Evolutionary conservation across 2,329 filamentous ascomycete genomes (phyloP).

Genomic region (Hypoxylon sp.): DNA sequence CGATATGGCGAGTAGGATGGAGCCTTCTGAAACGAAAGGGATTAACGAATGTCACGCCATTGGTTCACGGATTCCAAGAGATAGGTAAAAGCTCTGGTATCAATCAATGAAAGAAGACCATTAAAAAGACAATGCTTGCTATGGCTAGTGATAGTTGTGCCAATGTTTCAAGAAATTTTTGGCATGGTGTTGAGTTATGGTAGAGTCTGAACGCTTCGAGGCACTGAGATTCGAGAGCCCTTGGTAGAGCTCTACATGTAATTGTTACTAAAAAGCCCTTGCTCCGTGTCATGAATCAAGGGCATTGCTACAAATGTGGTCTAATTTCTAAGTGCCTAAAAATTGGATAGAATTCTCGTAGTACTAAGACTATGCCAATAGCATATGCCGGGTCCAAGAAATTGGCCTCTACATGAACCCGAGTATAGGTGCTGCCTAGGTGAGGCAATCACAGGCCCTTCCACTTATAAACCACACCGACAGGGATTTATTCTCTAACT

Average conservation of each 20-base stretch:
- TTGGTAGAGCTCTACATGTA: neutral
- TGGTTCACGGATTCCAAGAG: conserved; percentile 49
- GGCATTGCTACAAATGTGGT: neutral
- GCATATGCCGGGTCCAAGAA: neutral
- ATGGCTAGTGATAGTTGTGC: conserved; percentile 4
- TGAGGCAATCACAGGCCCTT: neutral
- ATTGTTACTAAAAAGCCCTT: neutral
- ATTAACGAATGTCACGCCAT: conserved; percentile 53
- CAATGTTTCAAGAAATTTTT: neutral
- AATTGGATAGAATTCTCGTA: neutral
- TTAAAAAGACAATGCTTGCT: conserved; percentile 23
- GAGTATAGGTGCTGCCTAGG: neutral
- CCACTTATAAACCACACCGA: neutral
- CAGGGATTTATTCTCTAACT: neutral
- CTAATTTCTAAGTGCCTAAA: neutral
- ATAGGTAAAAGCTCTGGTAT: conserved; percentile 47
- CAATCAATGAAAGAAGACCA: conserved; percentile 47
- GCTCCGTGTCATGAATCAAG: neutral
- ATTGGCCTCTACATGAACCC: neutral
- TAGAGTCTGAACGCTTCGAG: neutral
- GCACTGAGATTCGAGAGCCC: neutral
- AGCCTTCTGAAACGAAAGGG: conserved; percentile 46
- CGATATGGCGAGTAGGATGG: conserved; percentile 37
- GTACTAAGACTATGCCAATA: neutral
- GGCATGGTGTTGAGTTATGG: neutral